These are phyloP conservation scores for Agaricus subrufescens DNA, from an alignment of 768 basidiomycete species.

Conservation along the genomic window DNA sequence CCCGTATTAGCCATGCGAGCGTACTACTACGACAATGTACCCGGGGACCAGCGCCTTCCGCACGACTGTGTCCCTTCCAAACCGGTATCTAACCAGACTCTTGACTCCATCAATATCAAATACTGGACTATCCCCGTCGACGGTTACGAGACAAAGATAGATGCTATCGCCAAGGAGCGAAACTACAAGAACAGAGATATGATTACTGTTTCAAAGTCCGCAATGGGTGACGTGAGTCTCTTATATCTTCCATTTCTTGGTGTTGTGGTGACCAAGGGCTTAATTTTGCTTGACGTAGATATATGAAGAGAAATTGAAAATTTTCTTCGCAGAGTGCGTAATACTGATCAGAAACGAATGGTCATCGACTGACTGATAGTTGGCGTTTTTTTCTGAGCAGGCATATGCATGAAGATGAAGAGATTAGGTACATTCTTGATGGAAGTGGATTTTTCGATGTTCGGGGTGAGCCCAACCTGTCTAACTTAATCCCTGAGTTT, in stretches of 20 bases:
- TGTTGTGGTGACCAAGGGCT: neutral
- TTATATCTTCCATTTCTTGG: neutral
- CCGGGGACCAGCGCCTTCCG: conserved; percentile 76
- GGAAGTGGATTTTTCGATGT: conserved; percentile 95
- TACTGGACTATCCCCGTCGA: conserved; percentile 66
- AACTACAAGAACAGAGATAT: conserved; percentile 83
- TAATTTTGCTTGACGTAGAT: conserved; percentile 20
- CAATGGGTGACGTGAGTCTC: conserved; percentile 64
- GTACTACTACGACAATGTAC: conserved; percentile 70
- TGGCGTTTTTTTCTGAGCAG: conserved; percentile 27
- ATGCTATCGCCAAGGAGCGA: conserved; percentile 60
- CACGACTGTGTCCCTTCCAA: conserved; percentile 68
- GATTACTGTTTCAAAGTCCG: conserved; percentile 73
- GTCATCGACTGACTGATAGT: neutral
- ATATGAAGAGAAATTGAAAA: conserved; percentile 80
- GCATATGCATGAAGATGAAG: conserved; percentile 95
- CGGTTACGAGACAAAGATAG: conserved; percentile 48
- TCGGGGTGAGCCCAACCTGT: conserved; percentile 45
- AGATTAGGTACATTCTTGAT: conserved; percentile 82
- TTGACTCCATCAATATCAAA: conserved; percentile 58
- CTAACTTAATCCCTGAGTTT: neutral
- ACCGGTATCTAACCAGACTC: conserved; percentile 42
- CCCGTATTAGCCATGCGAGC: conserved; percentile 48
- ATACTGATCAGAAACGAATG: neutral
- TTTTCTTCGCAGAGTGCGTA: conserved; percentile 78